Base-by-base conservation (phyloP, 192 early-diverging fungal species). In the Linnemannia schmuckeri region DNA sequence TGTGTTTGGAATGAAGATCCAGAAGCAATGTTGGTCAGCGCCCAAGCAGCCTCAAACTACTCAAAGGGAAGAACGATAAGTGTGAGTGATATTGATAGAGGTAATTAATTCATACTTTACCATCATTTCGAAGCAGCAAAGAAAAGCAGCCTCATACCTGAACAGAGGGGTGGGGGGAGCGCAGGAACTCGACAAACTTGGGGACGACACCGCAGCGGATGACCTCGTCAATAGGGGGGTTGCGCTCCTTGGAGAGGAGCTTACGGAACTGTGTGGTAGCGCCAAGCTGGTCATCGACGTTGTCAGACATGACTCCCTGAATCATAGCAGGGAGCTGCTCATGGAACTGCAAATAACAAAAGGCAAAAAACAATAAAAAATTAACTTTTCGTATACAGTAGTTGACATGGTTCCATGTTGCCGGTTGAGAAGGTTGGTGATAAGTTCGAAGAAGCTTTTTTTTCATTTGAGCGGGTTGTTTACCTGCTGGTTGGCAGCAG, bases 21-120 rank as follows among this genome's bases (percentile, higher is more conserved):
- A 0, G 98, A 99, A 13, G 98, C 98, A 89, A 99, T 99, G 91
- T 99, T 99, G 80, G 98, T 99, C 87, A 99, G 91, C 27, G 98
- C 98, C 98, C 98, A 99, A 35, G 97, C 97, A 68, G 98, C 97
- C 89, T 99, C 98, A 89, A 99, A 99, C 97, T 95, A 89, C 69
- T 71, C 20, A 35, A 70, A 70, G 17, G 70, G 52, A 57, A 22
- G 69, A 18, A 30, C 13, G 24, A 87, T 7, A 79, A 18, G 77
- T 66, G 73, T 63, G 40, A 75, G 54, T 30, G 70, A 72, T n/a
- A 52, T 33, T 20, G 20, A 66, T 1, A 3, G 15, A 37, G 20
- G 15, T 27, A 9, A 24, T 47, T 52, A 72, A 74, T 40, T 57
- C 49, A 24, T 17, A 52, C 15, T 27, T 22, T 35, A 15, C 49